Evolutionary conservation across 140 eudicot species (phyloP).

Genomic region (Bidens hawaiensis): DNA sequence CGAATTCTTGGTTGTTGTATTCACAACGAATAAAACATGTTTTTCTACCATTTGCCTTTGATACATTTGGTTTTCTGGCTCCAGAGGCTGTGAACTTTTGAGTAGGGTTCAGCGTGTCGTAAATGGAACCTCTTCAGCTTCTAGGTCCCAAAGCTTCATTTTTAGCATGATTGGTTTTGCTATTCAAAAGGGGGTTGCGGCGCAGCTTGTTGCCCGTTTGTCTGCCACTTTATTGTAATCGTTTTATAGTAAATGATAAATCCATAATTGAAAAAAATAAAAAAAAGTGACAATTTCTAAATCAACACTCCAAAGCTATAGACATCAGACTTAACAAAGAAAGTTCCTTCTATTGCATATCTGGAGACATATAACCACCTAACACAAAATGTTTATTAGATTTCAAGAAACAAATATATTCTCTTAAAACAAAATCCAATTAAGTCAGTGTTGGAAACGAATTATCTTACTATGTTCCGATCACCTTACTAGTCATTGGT

Average conservation of each 20-base stretch:
- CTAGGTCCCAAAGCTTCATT: too few species aligned
- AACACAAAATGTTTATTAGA: background rate
- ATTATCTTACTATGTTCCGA: conserved; percentile 63
- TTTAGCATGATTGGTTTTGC: too few species aligned
- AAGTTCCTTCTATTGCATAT: conserved; percentile 25
- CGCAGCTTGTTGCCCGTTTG: too few species aligned
- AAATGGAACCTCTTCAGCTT: too few species aligned
- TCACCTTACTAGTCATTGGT: conserved; percentile 41
- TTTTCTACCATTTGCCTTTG: too few species aligned
- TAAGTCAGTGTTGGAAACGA: background rate
- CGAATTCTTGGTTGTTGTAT: conserved; percentile 43
- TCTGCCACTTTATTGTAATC: too few species aligned
- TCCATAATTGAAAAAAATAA: too few species aligned
- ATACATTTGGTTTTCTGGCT: too few species aligned
- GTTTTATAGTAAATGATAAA: too few species aligned
- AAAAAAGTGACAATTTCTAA: conserved; percentile 27
- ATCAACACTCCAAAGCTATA: conserved; percentile 38
- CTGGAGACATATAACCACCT: conserved; percentile 13
- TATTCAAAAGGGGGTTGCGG: too few species aligned
- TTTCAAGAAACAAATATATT: background rate
- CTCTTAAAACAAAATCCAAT: background rate
- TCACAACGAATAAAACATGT: conserved; percentile 33
- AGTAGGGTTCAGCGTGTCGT: too few species aligned
- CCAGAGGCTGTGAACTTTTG: too few species aligned
- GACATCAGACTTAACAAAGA: conserved; percentile 33